Base-by-base conservation (phyloP, 2,329 filamentous ascomycete species). In the Fusarium clavum region DNA sequence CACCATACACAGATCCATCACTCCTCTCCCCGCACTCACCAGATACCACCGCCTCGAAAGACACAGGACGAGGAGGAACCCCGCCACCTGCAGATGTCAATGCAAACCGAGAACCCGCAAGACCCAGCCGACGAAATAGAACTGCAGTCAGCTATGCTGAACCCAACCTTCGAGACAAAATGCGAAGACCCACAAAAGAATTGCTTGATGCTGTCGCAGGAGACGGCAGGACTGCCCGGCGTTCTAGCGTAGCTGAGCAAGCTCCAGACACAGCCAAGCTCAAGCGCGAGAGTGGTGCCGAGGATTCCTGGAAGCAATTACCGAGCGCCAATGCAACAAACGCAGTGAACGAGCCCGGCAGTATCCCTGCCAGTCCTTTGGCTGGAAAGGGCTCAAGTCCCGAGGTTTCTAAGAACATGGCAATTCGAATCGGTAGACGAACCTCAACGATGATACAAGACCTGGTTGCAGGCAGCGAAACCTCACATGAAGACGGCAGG, bases 101-200 rank as follows among this genome's bases (percentile, higher is more conserved):
- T 10, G 81, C 80, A 10, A 83, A 79, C 38, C 85, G 86, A 52
- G 87, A 91, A 71, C 86, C 86, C 29, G 84, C 87, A 29, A 86
- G 93, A 46, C 87, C 88, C 24, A 91, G 90, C 72, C 85, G 93
- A 70, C 87, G 93, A 69, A 88, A 88, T 49, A 85, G 91, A 73
- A 82, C 88, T 13, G 85, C 89, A 52, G 87, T 96, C 66, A 95
- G 92, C 81, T 96, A 96, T 78, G 91, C 92, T 13, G 92, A 95
- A 78, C 93, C 93, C 2, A 95, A 92, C 74, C 83, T 96, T 44
- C 87, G 91, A 67, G 91, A 91, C 76, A 96, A 96, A 81, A 94
- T 96, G 92, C 87, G 93, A 62, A 87, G 93, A 63, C 92, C 93
- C 24, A 92, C 91, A 2, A 93, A 93, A 76, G 89, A 93, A 69